These are phyloP conservation scores for Sextonia rubra DNA, from an alignment of 164 flowering plant species.

Conservation along the genomic window DNA sequence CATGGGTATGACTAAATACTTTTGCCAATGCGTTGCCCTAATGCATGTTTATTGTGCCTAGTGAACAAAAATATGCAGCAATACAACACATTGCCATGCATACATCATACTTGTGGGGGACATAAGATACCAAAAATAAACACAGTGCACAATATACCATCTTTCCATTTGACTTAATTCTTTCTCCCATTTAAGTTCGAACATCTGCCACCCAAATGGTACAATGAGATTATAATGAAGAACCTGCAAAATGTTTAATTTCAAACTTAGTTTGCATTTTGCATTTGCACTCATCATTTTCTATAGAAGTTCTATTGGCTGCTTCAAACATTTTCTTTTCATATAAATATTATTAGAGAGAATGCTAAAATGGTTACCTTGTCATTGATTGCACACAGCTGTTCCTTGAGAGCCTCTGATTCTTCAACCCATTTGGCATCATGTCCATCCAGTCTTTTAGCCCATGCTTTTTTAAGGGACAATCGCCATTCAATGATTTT, in stretches of 20 bases:
- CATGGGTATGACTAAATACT: too few species aligned
- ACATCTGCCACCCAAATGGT: slow-evolving; percentile 91
- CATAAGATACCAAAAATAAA: too few species aligned
- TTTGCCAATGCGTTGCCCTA: too few species aligned
- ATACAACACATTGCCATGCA: too few species aligned
- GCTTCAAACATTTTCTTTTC: not conserved
- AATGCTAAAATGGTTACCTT: slow-evolving; percentile 39
- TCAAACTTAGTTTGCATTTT: not conserved
- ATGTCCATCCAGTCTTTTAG: slow-evolving; percentile 27
- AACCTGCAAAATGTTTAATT: slow-evolving; percentile 46
- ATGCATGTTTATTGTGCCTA: too few species aligned
- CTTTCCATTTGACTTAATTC: slow-evolving; percentile 54
- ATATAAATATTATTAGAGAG: not conserved
- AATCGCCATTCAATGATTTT: slow-evolving; percentile 54
- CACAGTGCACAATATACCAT: slow-evolving; percentile 1
- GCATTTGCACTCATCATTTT: not conserved
- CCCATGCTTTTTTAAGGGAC: slow-evolving; percentile 62
- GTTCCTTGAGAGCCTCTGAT: slow-evolving; percentile 49
- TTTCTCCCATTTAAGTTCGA: slow-evolving; percentile 88
- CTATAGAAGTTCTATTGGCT: not conserved
- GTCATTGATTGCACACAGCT: slow-evolving; percentile 57
- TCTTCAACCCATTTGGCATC: slow-evolving; percentile 50
- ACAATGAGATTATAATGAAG: slow-evolving; percentile 85
- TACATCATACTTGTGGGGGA: too few species aligned
- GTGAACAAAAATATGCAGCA: too few species aligned